Evolutionary conservation across 192 early-diverging fungal species (phyloP).

Genomic region (Gamsiella multidivaricata): DNA sequence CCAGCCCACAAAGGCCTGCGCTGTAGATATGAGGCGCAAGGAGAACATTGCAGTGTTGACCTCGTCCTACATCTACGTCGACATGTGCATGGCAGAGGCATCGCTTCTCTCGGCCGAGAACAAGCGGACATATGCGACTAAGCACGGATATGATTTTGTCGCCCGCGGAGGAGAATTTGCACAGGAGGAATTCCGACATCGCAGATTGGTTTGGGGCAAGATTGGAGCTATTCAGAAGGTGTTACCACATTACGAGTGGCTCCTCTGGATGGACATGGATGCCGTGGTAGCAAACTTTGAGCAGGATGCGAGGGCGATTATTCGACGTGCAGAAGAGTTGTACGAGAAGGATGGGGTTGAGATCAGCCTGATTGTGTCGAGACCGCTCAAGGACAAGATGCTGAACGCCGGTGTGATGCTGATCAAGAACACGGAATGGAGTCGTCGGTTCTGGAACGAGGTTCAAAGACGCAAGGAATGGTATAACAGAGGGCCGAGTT

Average conservation of each 20-base stretch:
- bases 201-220: conserved; percentile 69
- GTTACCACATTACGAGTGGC: conserved; percentile 68
- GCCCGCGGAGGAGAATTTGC: conserved; percentile 65
- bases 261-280: conserved; percentile 75
- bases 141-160: conserved; percentile 66
- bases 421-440: conserved; percentile 67
- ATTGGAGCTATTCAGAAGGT: conserved; percentile 66
- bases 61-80: conserved; percentile 64
- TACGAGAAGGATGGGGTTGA: conserved; percentile 36
- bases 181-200: conserved; percentile 57
- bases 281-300: conserved; percentile 60
- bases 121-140: conserved; percentile 62
- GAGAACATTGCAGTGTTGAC: conserved; percentile 60
- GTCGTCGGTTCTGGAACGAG: conserved; percentile 54
- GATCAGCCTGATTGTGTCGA: conserved; percentile 59
- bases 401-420: conserved; percentile 71
- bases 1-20: conserved; percentile 33
- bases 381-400: conserved; percentile 60
- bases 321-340: conserved; percentile 47
- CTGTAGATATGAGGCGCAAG: conserved; percentile 7
- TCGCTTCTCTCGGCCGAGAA: conserved; percentile 57
- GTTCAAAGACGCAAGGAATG: conserved; percentile 55
- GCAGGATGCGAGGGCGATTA: conserved; percentile 37
- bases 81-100: conserved; percentile 65
- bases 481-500: conserved; percentile 49